Percentiles rank a stretch among this genome's conserved stretches.
Evolutionary conservation across 768 basidiomycete genomes (phyloP).

Genomic region (Chlorophyllum brunneum): DNA sequence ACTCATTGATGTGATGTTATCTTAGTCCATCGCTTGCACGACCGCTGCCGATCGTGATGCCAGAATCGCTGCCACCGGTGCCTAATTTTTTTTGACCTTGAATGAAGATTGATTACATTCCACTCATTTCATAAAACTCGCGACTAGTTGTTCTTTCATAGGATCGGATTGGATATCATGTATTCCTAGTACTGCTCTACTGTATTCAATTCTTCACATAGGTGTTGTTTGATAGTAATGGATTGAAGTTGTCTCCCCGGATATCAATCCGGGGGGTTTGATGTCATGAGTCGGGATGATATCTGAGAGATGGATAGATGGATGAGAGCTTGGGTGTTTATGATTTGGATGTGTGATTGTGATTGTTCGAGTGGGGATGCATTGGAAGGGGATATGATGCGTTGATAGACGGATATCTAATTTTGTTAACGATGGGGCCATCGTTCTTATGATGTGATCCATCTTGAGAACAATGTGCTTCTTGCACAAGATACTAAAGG

Average conservation of each 20-base stretch:
- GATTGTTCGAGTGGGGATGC: no score
- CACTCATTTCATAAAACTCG: not conserved
- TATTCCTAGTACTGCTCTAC: not conserved
- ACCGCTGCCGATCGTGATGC: slow-evolving; percentile 41
- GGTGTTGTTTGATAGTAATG: slow-evolving; percentile 2
- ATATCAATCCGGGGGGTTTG: no score
- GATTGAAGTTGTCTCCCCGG: not conserved
- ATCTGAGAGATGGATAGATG: no score
- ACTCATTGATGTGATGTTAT: not conserved
- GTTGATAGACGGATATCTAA: no score
- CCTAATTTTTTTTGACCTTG: slow-evolving; percentile 6
- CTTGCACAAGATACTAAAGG: no score
- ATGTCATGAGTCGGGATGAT: no score
- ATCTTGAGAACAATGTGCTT: no score
- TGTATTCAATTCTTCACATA: not conserved
- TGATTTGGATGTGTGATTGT: no score
- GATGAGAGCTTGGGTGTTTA: no score
- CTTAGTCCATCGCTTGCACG: slow-evolving; percentile 42
- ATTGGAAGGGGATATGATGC: no score
- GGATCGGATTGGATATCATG: slow-evolving; percentile 3
- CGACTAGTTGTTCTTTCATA: not conserved
- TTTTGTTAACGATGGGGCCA: no score
- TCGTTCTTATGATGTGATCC: no score
- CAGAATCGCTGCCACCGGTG: slow-evolving; percentile 39
- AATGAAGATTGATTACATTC: not conserved